Evolutionary conservation across 108 stramenopile species (phyloP).

Genomic region (Epithemia pelagica): DNA sequence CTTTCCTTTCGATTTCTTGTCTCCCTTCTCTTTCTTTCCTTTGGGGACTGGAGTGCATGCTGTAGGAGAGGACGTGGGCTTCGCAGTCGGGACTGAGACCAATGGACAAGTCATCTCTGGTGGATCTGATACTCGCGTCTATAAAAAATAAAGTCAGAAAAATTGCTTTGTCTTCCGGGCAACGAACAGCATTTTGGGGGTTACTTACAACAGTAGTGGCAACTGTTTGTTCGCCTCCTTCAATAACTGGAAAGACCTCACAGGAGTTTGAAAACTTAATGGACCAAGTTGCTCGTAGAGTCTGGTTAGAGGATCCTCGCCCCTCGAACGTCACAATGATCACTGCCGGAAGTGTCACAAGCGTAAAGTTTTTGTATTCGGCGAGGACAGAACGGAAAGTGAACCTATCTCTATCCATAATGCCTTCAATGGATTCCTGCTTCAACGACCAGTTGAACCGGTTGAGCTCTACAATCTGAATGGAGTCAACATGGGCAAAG

Average conservation of each 20-base stretch:
- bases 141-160: too few relatives aligned
- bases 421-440: neutral
- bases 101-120: neutral
- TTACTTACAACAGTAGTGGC: constrained; percentile 29
- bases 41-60: neutral
- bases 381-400: neutral
- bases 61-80: neutral
- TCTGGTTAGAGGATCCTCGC: neutral
- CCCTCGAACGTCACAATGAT: neutral
- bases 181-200: too few relatives aligned
- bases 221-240: constrained; percentile 17
- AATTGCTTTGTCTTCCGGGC: too few relatives aligned
- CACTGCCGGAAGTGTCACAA: neutral
- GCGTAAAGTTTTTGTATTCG: neutral
- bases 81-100: neutral
- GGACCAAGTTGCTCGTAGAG: constrained; percentile 1
- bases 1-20: neutral
- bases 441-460: neutral
- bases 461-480: neutral
- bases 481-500: neutral
- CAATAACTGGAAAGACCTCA: constrained; percentile 19
- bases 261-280: constrained; percentile 24
- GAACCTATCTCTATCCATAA: neutral
- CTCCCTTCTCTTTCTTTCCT: neutral
- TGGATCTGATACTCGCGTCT: neutral